Percentiles rank a stretch among this genome's conserved stretches.
phyloP scores from a whole-genome alignment of 495 filamentous ascomycete species.

The Aspergillus ellipticus region DNA sequence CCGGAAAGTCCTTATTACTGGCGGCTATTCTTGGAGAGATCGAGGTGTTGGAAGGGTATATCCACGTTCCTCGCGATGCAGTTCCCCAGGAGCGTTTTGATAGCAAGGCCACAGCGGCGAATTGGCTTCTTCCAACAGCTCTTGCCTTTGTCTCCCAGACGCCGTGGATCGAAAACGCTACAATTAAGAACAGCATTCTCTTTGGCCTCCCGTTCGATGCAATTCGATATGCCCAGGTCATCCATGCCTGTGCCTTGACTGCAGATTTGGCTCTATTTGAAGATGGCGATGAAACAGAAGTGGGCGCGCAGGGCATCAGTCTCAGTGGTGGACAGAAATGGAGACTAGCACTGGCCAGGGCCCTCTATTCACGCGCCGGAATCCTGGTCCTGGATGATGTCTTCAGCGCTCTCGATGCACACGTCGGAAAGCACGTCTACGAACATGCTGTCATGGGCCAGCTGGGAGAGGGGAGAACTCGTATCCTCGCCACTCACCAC shows the following conservation, averaged over 20 bases:
- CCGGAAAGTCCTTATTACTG: constrained; percentile 62
- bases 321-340: constrained; percentile 81
- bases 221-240: constrained; percentile 59
- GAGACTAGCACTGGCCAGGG: constrained; percentile 74
- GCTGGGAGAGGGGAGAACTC: constrained; percentile 63
- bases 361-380: constrained; percentile 75
- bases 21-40: constrained; percentile 60
- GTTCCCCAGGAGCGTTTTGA: constrained; percentile 17
- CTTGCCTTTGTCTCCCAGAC: constrained; percentile 79
- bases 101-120: constrained; percentile 19
- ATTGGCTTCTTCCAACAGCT: constrained; percentile 50
- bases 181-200: constrained; percentile 69
- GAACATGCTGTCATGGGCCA: constrained; percentile 70
- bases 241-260: constrained; percentile 65
- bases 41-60: constrained; percentile 43
- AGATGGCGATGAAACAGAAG: constrained; percentile 74
- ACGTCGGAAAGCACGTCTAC: constrained; percentile 75
- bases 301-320: constrained; percentile 80
- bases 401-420: constrained; percentile 65
- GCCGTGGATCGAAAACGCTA: constrained; percentile 84
- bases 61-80: constrained; percentile 41
- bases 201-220: constrained; percentile 66
- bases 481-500: constrained; percentile 81
- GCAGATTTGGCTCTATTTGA: constrained; percentile 72
- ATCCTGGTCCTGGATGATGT: constrained; percentile 82